phyloP scores from a whole-genome alignment of 306 rosid genomes.

The Spatholobus suberectus region DNA sequence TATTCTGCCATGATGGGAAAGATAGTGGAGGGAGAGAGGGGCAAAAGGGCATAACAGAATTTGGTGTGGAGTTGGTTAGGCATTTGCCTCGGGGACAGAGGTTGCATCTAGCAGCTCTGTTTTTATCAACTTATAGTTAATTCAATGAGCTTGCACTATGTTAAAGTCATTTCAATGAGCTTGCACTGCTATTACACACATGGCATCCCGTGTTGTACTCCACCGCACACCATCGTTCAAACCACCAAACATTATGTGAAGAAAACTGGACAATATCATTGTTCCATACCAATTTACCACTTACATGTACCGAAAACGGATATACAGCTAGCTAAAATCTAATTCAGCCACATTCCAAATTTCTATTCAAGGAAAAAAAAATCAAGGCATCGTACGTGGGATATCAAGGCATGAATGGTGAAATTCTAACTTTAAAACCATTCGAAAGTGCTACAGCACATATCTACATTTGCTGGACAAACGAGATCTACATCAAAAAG shows the following conservation, averaged over 20 bases:
- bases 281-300: neutral
- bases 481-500: slow-evolving; percentile 31
- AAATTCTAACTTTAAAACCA: slow-evolving; percentile 45
- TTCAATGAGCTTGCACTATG: too few relatives aligned
- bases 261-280: neutral
- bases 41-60: too few relatives aligned
- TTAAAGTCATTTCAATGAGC: too few relatives aligned
- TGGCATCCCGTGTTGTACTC: too few relatives aligned
- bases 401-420: slow-evolving; percentile 25
- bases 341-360: neutral
- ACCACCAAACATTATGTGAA: neutral
- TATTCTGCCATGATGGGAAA: too few relatives aligned
- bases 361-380: neutral
- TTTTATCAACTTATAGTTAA: too few relatives aligned
- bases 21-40: too few relatives aligned
- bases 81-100: too few relatives aligned
- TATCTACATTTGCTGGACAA: slow-evolving; percentile 53
- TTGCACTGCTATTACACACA: too few relatives aligned
- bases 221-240: neutral
- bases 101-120: too few relatives aligned
- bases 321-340: slow-evolving; percentile 12
- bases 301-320: neutral
- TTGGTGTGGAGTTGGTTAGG: too few relatives aligned
- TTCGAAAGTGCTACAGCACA: slow-evolving; percentile 44
- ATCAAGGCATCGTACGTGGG: slow-evolving; percentile 5